Evolutionary conservation across 2,329 filamentous ascomycete genomes (phyloP).

Genomic region (Venturia asperata): DNA sequence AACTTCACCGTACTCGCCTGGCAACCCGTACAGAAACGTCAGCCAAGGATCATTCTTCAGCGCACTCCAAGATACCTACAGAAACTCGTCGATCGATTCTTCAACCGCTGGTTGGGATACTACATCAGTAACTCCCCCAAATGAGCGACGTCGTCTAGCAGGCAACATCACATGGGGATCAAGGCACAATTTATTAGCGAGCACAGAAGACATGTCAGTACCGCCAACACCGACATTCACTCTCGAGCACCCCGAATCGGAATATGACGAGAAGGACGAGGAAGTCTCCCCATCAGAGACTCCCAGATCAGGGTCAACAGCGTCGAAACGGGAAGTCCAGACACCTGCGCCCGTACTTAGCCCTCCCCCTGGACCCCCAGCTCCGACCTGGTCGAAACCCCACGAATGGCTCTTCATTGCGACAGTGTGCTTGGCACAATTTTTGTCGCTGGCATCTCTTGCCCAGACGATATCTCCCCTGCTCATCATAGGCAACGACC

Average conservation of each 20-base stretch:
- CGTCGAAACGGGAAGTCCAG: background rate
- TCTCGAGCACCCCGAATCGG: background rate
- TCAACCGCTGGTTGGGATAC: constrained; percentile 13
- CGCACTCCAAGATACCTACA: constrained; percentile 13
- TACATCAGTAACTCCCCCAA: background rate
- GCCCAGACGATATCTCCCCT: constrained; percentile 20
- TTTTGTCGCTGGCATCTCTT: constrained; percentile 19
- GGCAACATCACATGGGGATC: constrained; percentile 4
- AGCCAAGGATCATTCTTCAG: constrained; percentile 13
- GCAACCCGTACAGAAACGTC: constrained; percentile 15
- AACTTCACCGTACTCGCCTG: background rate
- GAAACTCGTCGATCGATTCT: constrained; percentile 12
- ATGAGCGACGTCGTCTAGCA: background rate
- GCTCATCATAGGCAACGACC: constrained; percentile 16
- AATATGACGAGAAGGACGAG: background rate
- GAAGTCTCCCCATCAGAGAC: background rate
- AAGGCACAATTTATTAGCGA: background rate
- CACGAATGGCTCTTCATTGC: constrained; percentile 20
- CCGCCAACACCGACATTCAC: background rate
- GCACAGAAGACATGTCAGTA: constrained; percentile 8
- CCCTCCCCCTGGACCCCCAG: constrained; percentile 16
- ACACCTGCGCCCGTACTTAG: background rate
- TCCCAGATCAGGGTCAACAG: background rate
- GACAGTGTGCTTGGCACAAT: constrained; percentile 20
- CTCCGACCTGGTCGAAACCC: constrained; percentile 12